Percentiles rank a stretch among this genome's conserved stretches.
Evolutionary conservation across 306 rosid genomes (phyloP).

Genomic region (Aeschynomene evenia): DNA sequence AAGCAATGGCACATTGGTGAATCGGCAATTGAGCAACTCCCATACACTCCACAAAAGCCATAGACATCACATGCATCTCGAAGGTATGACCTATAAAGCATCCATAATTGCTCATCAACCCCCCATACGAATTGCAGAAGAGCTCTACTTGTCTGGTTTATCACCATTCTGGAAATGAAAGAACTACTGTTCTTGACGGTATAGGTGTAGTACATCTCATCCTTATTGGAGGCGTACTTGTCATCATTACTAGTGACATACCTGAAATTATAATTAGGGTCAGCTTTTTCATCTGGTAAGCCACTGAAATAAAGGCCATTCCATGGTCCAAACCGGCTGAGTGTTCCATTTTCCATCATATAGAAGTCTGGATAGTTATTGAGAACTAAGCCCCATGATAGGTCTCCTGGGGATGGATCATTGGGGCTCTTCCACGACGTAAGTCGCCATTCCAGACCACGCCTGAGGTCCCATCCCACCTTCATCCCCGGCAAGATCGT

Average conservation of each 20-base stretch:
- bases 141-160: background rate
- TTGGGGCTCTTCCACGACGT: conserved; percentile 40
- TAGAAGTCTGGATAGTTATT: background rate
- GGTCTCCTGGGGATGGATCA: conserved; percentile 40
- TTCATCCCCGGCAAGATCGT: conserved; percentile 36
- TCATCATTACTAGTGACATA: background rate
- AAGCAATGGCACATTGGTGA: conserved; percentile 34
- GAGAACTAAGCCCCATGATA: background rate
- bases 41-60: conserved; percentile 37
- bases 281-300: background rate
- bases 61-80: conserved; percentile 21
- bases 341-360: background rate
- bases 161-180: background rate
- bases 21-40: background rate
- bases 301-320: conserved; percentile 19
- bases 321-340: conserved; percentile 3
- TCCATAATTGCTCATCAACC: background rate
- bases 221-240: conserved; percentile 15
- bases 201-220: conserved; percentile 25
- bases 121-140: background rate
- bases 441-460: conserved; percentile 13
- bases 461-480: conserved; percentile 40
- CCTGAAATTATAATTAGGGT: background rate
- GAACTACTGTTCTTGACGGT: conserved; percentile 4
- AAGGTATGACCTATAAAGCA: background rate